These are phyloP conservation scores for Chlamydomonas sp. DNA, from an alignment of 139 green algal species.

Conservation along the genomic window DNA sequence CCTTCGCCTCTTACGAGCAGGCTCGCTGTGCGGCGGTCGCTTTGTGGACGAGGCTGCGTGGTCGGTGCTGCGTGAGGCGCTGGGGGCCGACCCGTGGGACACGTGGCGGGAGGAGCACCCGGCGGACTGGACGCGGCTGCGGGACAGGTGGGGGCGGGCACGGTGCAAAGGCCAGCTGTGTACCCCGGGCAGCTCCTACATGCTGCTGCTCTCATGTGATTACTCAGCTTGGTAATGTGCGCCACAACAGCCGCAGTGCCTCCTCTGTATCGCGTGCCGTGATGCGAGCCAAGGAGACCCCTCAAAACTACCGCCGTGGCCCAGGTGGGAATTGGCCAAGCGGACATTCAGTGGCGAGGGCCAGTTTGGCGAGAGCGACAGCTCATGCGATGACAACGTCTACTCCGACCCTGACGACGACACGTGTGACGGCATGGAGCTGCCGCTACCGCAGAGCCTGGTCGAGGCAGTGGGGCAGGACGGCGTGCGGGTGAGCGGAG, in stretches of 20 bases:
- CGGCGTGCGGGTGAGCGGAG: background rate
- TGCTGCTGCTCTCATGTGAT: too few relatives aligned
- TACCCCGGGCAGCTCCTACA: too few relatives aligned
- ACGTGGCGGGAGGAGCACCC: constrained; percentile 6
- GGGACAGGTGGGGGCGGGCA: background rate
- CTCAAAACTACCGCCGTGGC: too few relatives aligned
- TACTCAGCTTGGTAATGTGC: too few relatives aligned
- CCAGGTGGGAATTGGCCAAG: constrained; percentile 27
- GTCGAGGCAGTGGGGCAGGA: background rate
- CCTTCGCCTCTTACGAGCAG: background rate
- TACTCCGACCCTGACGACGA: background rate
- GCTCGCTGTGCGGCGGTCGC: background rate
- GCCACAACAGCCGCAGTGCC: too few relatives aligned
- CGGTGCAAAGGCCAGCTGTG: background rate
- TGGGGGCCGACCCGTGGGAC: constrained; percentile 28
- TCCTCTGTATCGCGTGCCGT: too few relatives aligned
- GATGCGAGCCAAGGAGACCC: background rate
- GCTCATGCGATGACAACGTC: background rate
- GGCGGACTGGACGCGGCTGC: constrained; percentile 1
- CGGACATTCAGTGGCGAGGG: background rate
- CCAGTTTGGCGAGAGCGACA: background rate
- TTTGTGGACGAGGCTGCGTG: constrained; percentile 20
- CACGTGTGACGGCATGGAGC: background rate
- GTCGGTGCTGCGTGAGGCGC: background rate
- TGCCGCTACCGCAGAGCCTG: constrained; percentile 17